Percentiles rank a stretch among this genome's conserved stretches.
phyloP scores from a whole-genome alignment of 495 filamentous ascomycete genomes.

The Trichoderma virens region DNA sequence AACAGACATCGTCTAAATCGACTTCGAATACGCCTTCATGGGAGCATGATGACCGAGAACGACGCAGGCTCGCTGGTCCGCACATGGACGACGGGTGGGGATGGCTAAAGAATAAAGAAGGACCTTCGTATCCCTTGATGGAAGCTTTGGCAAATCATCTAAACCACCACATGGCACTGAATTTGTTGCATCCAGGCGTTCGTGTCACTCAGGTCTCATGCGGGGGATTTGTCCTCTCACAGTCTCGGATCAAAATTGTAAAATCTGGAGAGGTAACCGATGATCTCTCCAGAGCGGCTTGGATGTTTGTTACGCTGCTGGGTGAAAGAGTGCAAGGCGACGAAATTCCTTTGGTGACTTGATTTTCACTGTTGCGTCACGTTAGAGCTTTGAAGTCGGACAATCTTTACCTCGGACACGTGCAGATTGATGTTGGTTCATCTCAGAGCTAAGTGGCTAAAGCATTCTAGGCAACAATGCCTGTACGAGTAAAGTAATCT shows the following conservation, averaged over 20 bases:
- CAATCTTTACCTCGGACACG: not conserved
- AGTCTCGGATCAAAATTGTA: conserved; percentile 37
- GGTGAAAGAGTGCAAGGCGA: not conserved
- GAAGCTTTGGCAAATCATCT: conserved; percentile 35
- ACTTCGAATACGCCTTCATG: conserved; percentile 11
- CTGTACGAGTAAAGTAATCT: not conserved
- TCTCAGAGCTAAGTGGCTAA: not conserved
- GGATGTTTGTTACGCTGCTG: conserved; percentile 6
- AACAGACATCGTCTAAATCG: not conserved
- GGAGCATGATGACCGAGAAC: conserved; percentile 22
- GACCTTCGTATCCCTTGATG: conserved; percentile 28
- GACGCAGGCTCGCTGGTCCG: conserved; percentile 29
- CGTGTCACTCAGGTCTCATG: conserved; percentile 36
- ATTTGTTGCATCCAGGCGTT: conserved; percentile 38
- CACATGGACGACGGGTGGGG: conserved; percentile 39
- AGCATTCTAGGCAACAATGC: no score
- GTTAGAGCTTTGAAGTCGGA: not conserved
- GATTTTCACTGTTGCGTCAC: no score
- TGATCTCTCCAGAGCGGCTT: conserved; percentile 1
- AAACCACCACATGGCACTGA: conserved; percentile 30
- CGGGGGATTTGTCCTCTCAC: conserved; percentile 37
- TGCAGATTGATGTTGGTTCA: no score
- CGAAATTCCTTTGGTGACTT: not conserved
- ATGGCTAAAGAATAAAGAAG: conserved; percentile 24
- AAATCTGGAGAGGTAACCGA: conserved; percentile 11